Evolutionary conservation across 2,329 filamentous ascomycete genomes (phyloP).

Genomic region (Sporothrix pallida): DNA sequence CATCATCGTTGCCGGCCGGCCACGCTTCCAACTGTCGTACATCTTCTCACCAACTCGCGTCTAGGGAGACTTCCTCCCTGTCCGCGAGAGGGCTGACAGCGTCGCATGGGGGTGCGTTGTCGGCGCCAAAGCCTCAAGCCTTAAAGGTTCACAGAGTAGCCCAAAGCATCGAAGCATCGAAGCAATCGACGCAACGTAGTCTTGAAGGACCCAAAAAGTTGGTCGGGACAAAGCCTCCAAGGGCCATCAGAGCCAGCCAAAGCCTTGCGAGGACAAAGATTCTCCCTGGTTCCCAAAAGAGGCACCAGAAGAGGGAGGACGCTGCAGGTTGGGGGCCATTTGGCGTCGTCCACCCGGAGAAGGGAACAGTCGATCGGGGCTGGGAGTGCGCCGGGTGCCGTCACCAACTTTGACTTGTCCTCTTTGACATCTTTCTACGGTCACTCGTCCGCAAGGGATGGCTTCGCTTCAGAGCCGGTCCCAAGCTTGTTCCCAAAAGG

Average conservation of each 20-base stretch:
- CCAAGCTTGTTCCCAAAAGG: not conserved
- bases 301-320: too few species aligned
- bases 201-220: not conserved
- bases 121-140: not conserved
- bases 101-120: not conserved
- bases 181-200: too few species aligned
- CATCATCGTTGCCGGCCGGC: not conserved
- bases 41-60: not conserved
- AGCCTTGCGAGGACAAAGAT: not conserved
- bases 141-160: too few species aligned
- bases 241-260: not conserved
- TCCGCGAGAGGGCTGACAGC: constrained; percentile 15
- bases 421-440: not conserved
- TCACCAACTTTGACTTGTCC: not conserved
- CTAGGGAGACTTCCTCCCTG: not conserved
- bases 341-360: too few species aligned
- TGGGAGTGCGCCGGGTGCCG: not conserved
- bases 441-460: constrained; percentile 18
- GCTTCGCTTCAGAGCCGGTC: not conserved
- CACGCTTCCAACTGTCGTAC: not conserved
- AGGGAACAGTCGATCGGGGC: too few species aligned
- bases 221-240: constrained; percentile 5
- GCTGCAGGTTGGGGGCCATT: not conserved
- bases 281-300: not conserved
- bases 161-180: too few species aligned